Evolutionary conservation across 768 basidiomycete species (phyloP).

Genomic region (Macrolepiota fuliginosa): DNA sequence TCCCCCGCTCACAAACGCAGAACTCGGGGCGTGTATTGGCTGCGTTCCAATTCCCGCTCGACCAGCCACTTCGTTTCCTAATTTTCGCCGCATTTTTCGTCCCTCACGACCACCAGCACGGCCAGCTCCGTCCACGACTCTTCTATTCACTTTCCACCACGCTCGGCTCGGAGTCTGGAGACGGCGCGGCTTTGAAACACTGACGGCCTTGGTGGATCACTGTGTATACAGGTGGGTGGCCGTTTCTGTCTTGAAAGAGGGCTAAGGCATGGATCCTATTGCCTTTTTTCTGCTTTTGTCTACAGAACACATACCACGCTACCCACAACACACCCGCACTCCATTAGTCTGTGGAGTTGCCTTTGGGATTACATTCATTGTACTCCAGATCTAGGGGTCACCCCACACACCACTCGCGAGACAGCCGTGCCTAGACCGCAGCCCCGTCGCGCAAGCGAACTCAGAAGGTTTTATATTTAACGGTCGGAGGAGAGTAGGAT

Average conservation of each 20-base stretch:
- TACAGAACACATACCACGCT: background rate
- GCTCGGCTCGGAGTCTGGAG: background rate
- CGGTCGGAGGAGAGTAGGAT: slow-evolving; percentile 1
- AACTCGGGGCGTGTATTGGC: background rate
- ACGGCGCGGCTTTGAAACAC: background rate
- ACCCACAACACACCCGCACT: background rate
- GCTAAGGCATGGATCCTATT: background rate
- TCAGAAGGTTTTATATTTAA: background rate
- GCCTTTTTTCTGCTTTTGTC: background rate
- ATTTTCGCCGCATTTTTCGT: background rate
- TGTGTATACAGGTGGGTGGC: background rate
- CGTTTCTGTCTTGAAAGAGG: background rate
- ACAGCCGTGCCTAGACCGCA: background rate
- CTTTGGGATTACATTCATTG: background rate
- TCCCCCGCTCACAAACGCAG: slow-evolving; percentile 7
- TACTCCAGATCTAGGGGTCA: slow-evolving; percentile 1
- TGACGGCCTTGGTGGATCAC: background rate
- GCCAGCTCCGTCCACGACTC: background rate
- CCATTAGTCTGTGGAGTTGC: background rate
- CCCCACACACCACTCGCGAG: background rate
- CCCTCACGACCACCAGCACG: background rate
- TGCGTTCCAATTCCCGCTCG: background rate
- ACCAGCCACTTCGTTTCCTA: background rate
- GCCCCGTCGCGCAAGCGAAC: background rate
- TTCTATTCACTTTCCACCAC: background rate